These are phyloP conservation scores for Phialocephala sp. DNA, from an alignment of 2,329 filamentous ascomycete genomes.

Conservation along the genomic window DNA sequence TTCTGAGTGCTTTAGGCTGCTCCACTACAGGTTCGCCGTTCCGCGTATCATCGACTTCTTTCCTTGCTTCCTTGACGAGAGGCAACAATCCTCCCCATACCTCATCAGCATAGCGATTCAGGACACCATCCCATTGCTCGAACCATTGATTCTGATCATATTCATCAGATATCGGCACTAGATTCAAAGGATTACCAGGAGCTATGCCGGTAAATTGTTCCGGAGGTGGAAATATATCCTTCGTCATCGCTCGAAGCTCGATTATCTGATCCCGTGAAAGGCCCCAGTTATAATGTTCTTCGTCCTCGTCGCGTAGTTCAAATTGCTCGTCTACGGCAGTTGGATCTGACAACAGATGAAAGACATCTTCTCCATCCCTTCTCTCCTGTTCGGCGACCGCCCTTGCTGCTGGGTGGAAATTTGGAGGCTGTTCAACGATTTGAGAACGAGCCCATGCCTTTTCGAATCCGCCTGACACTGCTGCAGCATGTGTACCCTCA, in stretches of 20 bases:
- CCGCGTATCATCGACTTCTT: constrained; percentile 56
- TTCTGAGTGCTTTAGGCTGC: constrained; percentile 23
- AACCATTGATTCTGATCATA: constrained; percentile 56
- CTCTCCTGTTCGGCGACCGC: constrained; percentile 36
- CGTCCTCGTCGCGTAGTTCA: constrained; percentile 35
- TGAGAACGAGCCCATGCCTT: constrained; percentile 34
- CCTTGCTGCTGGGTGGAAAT: background rate
- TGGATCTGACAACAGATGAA: constrained; percentile 47
- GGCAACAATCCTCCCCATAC: constrained; percentile 70
- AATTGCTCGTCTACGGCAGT: constrained; percentile 32
- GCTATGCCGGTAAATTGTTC: constrained; percentile 28
- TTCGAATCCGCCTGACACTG: constrained; percentile 21
- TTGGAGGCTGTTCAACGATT: background rate
- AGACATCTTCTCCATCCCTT: constrained; percentile 49
- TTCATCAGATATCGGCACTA: constrained; percentile 29
- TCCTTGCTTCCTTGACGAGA: constrained; percentile 60
- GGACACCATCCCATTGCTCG: constrained; percentile 60
- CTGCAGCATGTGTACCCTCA: constrained; percentile 9
- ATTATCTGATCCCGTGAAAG: constrained; percentile 37
- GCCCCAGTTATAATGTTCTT: constrained; percentile 38
- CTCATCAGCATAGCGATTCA: constrained; percentile 65
- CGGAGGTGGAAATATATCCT: constrained; percentile 32
- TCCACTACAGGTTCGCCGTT: background rate
- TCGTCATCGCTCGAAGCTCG: constrained; percentile 37
- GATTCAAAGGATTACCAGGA: constrained; percentile 34